Evolutionary conservation across 139 green algal species (phyloP).

Genomic region (Picochlorum costavermella): DNA sequence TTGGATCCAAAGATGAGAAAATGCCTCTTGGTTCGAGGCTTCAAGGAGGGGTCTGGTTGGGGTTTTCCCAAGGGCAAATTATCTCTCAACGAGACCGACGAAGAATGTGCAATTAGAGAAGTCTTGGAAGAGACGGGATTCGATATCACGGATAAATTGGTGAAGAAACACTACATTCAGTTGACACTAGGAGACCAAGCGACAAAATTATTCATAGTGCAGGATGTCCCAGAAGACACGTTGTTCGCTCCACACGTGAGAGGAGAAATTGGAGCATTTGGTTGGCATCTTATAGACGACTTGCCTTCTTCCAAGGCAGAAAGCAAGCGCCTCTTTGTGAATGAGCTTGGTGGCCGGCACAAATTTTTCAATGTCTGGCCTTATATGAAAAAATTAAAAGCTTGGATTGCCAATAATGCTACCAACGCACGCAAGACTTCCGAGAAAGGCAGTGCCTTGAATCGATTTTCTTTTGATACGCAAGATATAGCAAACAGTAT

Average conservation of each 20-base stretch:
- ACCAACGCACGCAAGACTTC: too few relatives aligned
- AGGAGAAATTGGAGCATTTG: constrained; percentile 71
- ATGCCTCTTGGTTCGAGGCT: constrained; percentile 80
- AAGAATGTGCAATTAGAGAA: constrained; percentile 76
- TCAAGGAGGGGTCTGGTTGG: constrained; percentile 63
- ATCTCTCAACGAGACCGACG: constrained; percentile 70
- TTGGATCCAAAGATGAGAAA: constrained; percentile 69
- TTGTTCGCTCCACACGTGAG: constrained; percentile 51
- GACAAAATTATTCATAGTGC: constrained; percentile 63
- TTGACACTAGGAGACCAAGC: constrained; percentile 45
- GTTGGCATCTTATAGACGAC: constrained; percentile 60
- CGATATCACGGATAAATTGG: constrained; percentile 42
- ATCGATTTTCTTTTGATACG: not conserved
- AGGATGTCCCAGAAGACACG: constrained; percentile 45
- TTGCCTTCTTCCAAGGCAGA: constrained; percentile 41
- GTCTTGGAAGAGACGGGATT: constrained; percentile 74
- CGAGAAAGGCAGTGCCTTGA: not conserved
- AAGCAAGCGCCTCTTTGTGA: constrained; percentile 50
- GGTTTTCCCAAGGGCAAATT: constrained; percentile 91
- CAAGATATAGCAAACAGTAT: not conserved
- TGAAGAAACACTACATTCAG: constrained; percentile 53
- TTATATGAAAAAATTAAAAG: constrained; percentile 46
- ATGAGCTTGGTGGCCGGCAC: constrained; percentile 50
- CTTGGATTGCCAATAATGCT: constrained; percentile 38
- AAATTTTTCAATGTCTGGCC: constrained; percentile 76